These are phyloP conservation scores for Ogataea dorogensis DNA, from an alignment of 805 yeast genomes.

Conservation along the genomic window DNA sequence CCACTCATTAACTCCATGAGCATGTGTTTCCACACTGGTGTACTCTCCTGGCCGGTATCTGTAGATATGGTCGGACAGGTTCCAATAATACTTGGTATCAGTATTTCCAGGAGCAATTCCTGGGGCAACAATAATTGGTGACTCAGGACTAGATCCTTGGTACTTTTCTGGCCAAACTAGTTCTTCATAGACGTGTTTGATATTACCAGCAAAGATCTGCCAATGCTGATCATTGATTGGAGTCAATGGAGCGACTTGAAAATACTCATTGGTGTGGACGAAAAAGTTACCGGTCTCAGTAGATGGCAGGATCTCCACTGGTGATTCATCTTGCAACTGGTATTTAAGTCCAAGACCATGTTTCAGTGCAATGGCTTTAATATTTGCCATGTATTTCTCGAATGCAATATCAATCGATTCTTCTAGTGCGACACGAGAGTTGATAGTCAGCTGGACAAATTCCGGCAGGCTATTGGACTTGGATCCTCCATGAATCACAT, in stretches of 20 bases:
- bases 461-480: constrained; percentile 77
- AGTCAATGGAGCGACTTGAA: constrained; percentile 42
- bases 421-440: constrained; percentile 62
- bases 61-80: constrained; percentile 51
- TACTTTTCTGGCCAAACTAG: constrained; percentile 36
- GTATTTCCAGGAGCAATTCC: constrained; percentile 58
- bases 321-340: constrained; percentile 31
- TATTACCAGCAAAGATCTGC: constrained; percentile 48
- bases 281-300: constrained; percentile 44
- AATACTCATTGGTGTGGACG: constrained; percentile 25
- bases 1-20: constrained; percentile 65
- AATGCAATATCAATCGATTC: constrained; percentile 44
- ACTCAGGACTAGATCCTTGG: constrained; percentile 9
- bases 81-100: constrained; percentile 61
- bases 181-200: constrained; percentile 55
- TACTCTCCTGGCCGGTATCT: constrained; percentile 50
- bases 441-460: constrained; percentile 46
- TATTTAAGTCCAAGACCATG: constrained; percentile 46
- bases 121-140: constrained; percentile 41
- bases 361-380: constrained; percentile 42
- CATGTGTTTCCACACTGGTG: constrained; percentile 27
- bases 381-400: constrained; percentile 38
- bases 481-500: constrained; percentile 64
- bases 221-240: constrained; percentile 38
- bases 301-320: constrained; percentile 22